Percentiles rank a stretch among this genome's conserved stretches.
Conservation (phyloP, 257 asterid species). For the Nicotiana tomentosiformis region DNA sequence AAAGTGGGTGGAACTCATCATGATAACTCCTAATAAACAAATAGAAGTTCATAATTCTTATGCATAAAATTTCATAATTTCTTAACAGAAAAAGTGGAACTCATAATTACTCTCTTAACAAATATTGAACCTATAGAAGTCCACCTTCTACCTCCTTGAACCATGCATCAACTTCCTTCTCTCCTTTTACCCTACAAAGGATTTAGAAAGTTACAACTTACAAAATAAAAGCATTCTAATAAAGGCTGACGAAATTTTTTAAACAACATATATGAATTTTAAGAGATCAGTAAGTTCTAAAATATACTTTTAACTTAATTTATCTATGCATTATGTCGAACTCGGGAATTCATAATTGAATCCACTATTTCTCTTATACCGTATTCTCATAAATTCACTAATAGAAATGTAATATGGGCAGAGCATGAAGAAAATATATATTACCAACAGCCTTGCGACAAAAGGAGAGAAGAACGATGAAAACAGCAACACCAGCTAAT, state of each 20-base stretch:
- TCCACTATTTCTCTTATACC: no score
- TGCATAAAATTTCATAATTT: no score
- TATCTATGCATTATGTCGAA: no score
- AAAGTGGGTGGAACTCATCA: background rate
- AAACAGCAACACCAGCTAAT: constrained; percentile 56
- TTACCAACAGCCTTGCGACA: constrained; percentile 54
- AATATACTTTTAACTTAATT: no score
- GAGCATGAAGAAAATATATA: background rate
- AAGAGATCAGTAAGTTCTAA: no score
- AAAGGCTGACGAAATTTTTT: background rate
- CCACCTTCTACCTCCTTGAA: background rate
- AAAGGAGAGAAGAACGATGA: constrained; percentile 68
- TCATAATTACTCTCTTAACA: background rate
- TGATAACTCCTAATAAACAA: background rate
- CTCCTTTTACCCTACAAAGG: background rate
- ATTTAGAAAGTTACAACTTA: background rate
- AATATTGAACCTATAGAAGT: background rate
- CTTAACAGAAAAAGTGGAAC: background rate
- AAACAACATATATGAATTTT: no score
- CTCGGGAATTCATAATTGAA: no score
- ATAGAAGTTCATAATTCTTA: background rate
- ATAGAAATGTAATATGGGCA: no score
- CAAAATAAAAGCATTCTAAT: background rate
- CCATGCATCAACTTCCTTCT: background rate
- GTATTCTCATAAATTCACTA: no score